Base-by-base conservation (phyloP, 2,329 filamentous ascomycete genomes). In the Parastagonospora avenae region DNA sequence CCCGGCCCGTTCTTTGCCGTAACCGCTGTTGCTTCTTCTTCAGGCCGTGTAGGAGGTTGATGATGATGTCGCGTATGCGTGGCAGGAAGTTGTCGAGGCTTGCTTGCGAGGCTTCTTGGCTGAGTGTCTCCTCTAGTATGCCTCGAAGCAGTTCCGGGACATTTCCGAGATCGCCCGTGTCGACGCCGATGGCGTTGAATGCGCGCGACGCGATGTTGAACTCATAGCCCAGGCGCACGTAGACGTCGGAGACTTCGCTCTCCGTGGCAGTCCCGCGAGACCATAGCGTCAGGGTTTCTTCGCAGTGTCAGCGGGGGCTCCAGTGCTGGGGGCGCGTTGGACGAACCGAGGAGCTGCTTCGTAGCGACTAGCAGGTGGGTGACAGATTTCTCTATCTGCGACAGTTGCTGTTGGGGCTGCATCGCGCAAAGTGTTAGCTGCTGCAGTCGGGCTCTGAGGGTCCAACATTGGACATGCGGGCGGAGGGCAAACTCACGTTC, bases 121-220 rank as follows among this genome's bases (percentile, higher is more conserved):
- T 97, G 31, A 99, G 82, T 1, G 94, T 99, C 50, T 96, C 90
- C 75, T 99, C 94, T 47, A 99, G 83, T 50, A 99, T 97, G 52
- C 87, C 87, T 64, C 94, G 87, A 57, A 99, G 78, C 52, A 92
- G 80, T 72, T 99, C 94, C 5, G 94, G 94, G 2, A 99, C 94
- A 63, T 96, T 96, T 50, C 94, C 94, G 10, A 99, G 82, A 73
- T 99, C 94, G 24, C 86, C 85, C 1, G 92, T 97, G 67, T 99
- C 94, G 57, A 99, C 94, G 55, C 95, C 94, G 68, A 99, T 99
- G 51, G 92, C 91, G 66, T 91, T 91, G 76, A 99, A 99, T 55
- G 94, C 93, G 48, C 94, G 89, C 74, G 93, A 97, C 27, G 94
- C 94, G 79, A 99, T 94, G 76, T 99, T 99, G 82, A 99, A 99